These are phyloP conservation scores for Neurospora tetrasperma DNA, from an alignment of 495 filamentous ascomycete genomes.

Conservation along the genomic window DNA sequence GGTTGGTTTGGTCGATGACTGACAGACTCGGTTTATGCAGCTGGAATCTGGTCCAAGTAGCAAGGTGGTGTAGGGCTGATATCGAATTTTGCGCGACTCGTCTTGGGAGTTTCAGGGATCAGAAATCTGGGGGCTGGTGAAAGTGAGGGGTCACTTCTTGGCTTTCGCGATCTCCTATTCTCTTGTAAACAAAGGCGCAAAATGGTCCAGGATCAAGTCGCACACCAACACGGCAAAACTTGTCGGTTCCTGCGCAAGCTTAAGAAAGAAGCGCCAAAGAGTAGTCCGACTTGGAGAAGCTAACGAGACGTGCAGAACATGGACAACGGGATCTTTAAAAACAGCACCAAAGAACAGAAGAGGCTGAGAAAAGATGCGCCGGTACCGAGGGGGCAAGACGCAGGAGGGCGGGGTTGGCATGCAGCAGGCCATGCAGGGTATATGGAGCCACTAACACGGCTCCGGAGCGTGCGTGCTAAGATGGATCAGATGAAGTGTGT, in stretches of 20 bases:
- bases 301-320: neutral
- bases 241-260: neutral
- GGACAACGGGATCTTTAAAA: neutral
- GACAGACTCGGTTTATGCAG: neutral
- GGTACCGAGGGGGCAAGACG: neutral
- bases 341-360: neutral
- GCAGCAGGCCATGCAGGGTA: neutral
- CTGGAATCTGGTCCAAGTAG: neutral
- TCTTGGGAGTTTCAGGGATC: neutral
- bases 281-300: neutral
- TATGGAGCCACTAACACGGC: neutral
- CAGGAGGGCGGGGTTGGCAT: neutral
- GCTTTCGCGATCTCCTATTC: neutral
- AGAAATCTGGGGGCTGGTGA: neutral
- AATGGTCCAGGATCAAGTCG: neutral
- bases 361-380: neutral
- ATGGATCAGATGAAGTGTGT: neutral
- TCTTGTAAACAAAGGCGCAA: neutral
- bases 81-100: neutral
- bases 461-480: neutral
- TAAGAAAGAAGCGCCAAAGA: neutral
- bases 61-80: neutral
- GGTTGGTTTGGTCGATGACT: neutral
- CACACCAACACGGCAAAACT: neutral
- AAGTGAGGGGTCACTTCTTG: slow-evolving; percentile 1